Percentiles rank a stretch among this genome's conserved stretches.
phyloP scores from a whole-genome alignment of 371 early-diverging fungal species.

The Rhizoclosmatium hyalinum region DNA sequence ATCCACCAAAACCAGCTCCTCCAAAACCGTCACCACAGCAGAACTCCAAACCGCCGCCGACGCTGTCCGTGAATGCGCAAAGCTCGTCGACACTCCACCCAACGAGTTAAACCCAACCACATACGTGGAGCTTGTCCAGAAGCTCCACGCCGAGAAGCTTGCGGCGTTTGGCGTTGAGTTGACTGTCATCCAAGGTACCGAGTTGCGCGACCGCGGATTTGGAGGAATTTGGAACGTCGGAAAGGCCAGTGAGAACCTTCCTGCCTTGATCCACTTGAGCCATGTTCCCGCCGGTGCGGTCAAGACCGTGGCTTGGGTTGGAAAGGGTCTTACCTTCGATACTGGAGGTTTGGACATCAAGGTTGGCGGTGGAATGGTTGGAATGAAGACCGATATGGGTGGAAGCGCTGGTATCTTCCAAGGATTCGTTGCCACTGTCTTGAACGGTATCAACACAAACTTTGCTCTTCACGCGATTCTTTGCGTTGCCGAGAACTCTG shows the following conservation, averaged over 20 bases:
- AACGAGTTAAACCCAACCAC: conserved; percentile 48
- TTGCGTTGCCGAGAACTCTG: conserved; percentile 58
- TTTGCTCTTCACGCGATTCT: conserved; percentile 45
- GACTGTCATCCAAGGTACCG: conserved; percentile 49
- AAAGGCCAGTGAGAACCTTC: conserved; percentile 49
- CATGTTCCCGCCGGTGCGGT: conserved; percentile 37
- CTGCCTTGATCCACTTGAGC: conserved; percentile 47
- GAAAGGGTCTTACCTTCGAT: conserved; percentile 61
- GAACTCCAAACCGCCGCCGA: conserved; percentile 35
- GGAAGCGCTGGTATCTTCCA: conserved; percentile 53
- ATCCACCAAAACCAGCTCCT: background rate
- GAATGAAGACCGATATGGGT: conserved; percentile 51
- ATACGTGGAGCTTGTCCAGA: conserved; percentile 43
- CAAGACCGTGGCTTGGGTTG: conserved; percentile 55
- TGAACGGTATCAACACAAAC: conserved; percentile 13
- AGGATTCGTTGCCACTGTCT: conserved; percentile 50
- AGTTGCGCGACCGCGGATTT: conserved; percentile 43
- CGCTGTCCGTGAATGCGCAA: conserved; percentile 33
- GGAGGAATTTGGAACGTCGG: conserved; percentile 57
- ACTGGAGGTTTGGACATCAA: conserved; percentile 62
- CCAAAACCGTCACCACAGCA: background rate
- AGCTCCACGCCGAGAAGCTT: conserved; percentile 29
- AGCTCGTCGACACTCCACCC: conserved; percentile 53
- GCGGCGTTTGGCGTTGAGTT: conserved; percentile 38
- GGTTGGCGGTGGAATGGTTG: conserved; percentile 18